phyloP scores from a whole-genome alignment of 1,139 yeast genomes.

The Saccharomycopsis phalli region DNA sequence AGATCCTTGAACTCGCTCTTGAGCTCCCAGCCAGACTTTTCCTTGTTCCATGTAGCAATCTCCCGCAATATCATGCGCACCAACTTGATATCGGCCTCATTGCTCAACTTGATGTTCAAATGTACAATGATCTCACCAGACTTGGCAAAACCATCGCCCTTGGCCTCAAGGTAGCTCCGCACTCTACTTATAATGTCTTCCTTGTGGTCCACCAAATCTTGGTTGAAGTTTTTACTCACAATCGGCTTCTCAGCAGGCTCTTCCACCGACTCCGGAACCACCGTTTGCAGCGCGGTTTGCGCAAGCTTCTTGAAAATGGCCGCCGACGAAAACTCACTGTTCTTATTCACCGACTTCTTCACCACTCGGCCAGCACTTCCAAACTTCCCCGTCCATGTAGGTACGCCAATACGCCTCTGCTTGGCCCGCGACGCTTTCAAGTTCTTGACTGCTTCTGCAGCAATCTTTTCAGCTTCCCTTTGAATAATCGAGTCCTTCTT shows the following conservation, averaged over 20 bases:
- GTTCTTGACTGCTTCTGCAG: constrained; percentile 69
- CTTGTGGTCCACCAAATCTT: constrained; percentile 21
- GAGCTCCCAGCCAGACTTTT: constrained; percentile 53
- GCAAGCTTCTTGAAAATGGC: constrained; percentile 22
- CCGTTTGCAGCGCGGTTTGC: constrained; percentile 19
- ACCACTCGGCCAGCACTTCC: constrained; percentile 67
- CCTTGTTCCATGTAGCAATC: constrained; percentile 60
- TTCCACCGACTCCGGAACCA: constrained; percentile 1
- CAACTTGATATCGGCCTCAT: constrained; percentile 42
- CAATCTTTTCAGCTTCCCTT: constrained; percentile 69
- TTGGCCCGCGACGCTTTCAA: constrained; percentile 60
- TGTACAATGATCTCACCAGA: constrained; percentile 52
- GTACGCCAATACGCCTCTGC: constrained; percentile 64
- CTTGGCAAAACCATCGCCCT: constrained; percentile 38
- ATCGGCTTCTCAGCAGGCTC: constrained; percentile 6
- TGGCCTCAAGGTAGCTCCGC: constrained; percentile 29
- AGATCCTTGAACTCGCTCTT: constrained; percentile 40
- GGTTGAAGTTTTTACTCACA: constrained; percentile 20
- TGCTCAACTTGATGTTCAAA: constrained; percentile 40
- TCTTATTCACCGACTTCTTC: constrained; percentile 16
- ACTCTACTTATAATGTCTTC: constrained; percentile 33
- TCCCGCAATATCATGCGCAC: constrained; percentile 61
- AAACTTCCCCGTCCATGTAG: constrained; percentile 94
- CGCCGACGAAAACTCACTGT: constrained; percentile 9
- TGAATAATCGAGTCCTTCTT: constrained; percentile 37